Conservation (phyloP, 257 asterid genomes). For the Haberlea rhodopensis region DNA sequence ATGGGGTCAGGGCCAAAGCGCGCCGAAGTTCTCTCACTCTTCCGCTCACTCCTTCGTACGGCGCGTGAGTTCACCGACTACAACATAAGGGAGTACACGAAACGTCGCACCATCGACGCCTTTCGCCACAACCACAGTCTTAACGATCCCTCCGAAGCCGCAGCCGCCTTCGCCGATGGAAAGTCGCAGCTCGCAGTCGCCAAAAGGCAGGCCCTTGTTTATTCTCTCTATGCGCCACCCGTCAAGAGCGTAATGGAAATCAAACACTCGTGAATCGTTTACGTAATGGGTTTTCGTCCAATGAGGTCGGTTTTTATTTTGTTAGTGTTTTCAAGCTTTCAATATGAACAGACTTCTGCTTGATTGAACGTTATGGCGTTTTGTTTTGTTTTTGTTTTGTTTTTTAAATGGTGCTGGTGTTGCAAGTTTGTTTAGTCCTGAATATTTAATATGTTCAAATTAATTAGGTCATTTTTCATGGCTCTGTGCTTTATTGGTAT, state of each 20-base stretch:
- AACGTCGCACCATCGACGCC: slow-evolving; percentile 77
- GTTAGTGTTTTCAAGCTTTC: not conserved
- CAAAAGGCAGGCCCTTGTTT: slow-evolving; percentile 74
- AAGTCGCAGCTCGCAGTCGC: slow-evolving; percentile 76
- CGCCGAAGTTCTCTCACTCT: slow-evolving; percentile 61
- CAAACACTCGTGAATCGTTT: slow-evolving; percentile 30
- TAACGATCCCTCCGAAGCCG: slow-evolving; percentile 43
- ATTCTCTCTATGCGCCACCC: slow-evolving; percentile 70
- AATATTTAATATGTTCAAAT: not conserved
- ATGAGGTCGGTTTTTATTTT: slow-evolving; percentile 2
- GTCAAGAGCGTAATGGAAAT: slow-evolving; percentile 80
- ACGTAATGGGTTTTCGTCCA: not conserved
- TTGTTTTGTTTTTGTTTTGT: no score
- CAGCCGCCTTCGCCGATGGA: slow-evolving; percentile 76
- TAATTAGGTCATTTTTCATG: slow-evolving; percentile 23
- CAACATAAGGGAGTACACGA: slow-evolving; percentile 80
- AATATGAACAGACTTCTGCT: not conserved
- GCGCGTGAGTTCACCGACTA: slow-evolving; percentile 78
- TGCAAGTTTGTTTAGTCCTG: not conserved
- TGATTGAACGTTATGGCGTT: not conserved
- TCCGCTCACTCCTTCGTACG: slow-evolving; percentile 70
- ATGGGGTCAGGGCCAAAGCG: slow-evolving; percentile 64
- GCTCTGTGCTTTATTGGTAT: slow-evolving; percentile 1
- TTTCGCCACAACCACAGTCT: slow-evolving; percentile 64
- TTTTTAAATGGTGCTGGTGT: not conserved